Conservation (phyloP, 257 asterid genomes). For the Solanum pinnatisectum region DNA sequence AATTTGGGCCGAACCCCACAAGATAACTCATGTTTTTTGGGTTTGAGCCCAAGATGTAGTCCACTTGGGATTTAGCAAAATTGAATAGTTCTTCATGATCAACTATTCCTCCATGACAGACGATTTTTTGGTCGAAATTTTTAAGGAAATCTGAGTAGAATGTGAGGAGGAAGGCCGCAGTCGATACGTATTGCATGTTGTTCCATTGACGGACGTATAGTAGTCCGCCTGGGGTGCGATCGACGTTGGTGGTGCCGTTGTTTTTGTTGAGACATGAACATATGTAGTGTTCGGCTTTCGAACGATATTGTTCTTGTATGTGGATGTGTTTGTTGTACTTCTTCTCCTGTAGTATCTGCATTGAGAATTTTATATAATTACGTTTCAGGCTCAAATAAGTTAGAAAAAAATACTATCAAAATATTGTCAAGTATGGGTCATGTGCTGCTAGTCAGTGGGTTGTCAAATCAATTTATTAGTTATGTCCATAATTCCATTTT, state of each 20-base stretch:
- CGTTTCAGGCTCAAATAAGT: not conserved
- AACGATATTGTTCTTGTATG: conserved; percentile 31
- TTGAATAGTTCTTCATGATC: conserved; percentile 18
- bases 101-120: conserved; percentile 21
- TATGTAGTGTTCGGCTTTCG: conserved; percentile 53
- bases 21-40: conserved; percentile 59
- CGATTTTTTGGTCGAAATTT: conserved; percentile 18
- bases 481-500: not conserved
- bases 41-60: conserved; percentile 59
- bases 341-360: conserved; percentile 36
- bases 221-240: conserved; percentile 51
- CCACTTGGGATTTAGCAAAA: conserved; percentile 44
- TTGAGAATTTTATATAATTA: not conserved
- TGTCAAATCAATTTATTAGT: not conserved
- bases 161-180: conserved; percentile 30
- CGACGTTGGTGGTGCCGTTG: conserved; percentile 26
- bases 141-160: conserved; percentile 48
- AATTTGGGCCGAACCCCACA: conserved; percentile 53
- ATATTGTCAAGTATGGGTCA: not conserved
- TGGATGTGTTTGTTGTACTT: conserved; percentile 14
- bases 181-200: conserved; percentile 70
- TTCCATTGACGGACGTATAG: conserved; percentile 60
- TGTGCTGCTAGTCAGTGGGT: not conserved
- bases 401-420: not conserved
- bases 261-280: conserved; percentile 63